Evolutionary conservation across 2,329 filamentous ascomycete genomes (phyloP).

Genomic region (Trichocomaceae sp.): DNA sequence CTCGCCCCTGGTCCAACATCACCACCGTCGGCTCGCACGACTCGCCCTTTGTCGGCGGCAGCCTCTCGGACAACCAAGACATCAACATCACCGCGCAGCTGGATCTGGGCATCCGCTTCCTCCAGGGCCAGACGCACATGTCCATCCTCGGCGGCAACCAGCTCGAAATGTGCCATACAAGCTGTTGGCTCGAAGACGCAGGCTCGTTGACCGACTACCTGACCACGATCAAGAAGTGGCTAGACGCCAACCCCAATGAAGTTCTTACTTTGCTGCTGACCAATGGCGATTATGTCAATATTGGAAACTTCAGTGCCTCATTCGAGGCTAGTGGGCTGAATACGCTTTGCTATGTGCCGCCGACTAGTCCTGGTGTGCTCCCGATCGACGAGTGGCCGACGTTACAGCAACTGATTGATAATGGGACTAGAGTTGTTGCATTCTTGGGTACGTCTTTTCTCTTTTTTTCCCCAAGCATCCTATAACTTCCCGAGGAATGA

Average conservation of each 20-base stretch:
- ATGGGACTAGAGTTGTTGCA: constrained; percentile 38
- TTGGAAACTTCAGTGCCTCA: constrained; percentile 28
- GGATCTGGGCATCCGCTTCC: constrained; percentile 55
- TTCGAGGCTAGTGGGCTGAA: constrained; percentile 29
- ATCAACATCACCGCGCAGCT: constrained; percentile 54
- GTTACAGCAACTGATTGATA: constrained; percentile 34
- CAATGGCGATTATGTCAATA: constrained; percentile 47
- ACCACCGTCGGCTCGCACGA: constrained; percentile 61
- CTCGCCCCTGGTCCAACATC: constrained; percentile 52
- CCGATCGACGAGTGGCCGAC: constrained; percentile 39
- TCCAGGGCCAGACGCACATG: constrained; percentile 58
- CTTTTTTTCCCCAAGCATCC: neutral
- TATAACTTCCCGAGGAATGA: neutral
- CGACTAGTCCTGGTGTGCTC: constrained; percentile 22
- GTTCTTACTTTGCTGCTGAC: constrained; percentile 59
- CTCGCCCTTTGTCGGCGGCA: constrained; percentile 55
- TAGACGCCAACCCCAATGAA: constrained; percentile 53
- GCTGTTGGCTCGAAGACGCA: constrained; percentile 53
- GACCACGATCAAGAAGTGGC: constrained; percentile 53
- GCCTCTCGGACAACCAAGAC: constrained; percentile 54
- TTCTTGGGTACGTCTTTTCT: constrained; percentile 33
- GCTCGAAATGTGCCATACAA: constrained; percentile 60
- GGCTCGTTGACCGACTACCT: constrained; percentile 53
- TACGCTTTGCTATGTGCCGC: constrained; percentile 33
- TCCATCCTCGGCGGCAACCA: constrained; percentile 41